Percentiles rank a stretch among this genome's conserved stretches.
Evolutionary conservation across 169 alveolate species (phyloP).

Genomic region (Blepharisma undulans): DNA sequence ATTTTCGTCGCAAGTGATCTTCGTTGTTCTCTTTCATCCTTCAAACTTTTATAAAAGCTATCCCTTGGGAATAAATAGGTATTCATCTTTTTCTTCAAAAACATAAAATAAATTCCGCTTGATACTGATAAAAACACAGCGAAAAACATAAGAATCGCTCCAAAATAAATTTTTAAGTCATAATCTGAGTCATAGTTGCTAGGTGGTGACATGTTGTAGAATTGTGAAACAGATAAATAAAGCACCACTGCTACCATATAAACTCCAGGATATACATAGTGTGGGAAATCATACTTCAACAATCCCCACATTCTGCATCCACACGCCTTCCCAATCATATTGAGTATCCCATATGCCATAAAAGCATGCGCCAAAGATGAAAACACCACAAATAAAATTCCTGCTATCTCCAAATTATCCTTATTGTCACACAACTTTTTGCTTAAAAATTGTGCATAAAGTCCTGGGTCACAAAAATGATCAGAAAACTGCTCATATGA

Average conservation of each 20-base stretch:
- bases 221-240: neutral
- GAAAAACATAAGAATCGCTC: conserved; percentile 1
- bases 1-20: neutral
- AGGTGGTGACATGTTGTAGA: neutral
- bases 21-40: neutral
- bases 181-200: neutral
- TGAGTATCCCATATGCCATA: neutral
- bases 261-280: conserved; percentile 11
- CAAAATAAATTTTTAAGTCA: neutral
- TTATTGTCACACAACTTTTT: neutral
- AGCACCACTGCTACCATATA: neutral
- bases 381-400: conserved; percentile 10
- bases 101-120: neutral
- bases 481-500: neutral
- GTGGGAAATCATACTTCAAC: neutral
- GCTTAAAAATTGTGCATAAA: neutral
- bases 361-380: neutral
- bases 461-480: neutral
- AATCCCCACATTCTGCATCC: conserved; percentile 24
- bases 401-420: conserved; percentile 20
- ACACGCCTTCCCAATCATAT: neutral
- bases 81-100: neutral
- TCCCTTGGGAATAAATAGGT: neutral
- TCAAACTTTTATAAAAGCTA: neutral
- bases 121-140: neutral